Evolutionary conservation across 495 filamentous ascomycete species (phyloP).

Genomic region (Neurospora pannonica): DNA sequence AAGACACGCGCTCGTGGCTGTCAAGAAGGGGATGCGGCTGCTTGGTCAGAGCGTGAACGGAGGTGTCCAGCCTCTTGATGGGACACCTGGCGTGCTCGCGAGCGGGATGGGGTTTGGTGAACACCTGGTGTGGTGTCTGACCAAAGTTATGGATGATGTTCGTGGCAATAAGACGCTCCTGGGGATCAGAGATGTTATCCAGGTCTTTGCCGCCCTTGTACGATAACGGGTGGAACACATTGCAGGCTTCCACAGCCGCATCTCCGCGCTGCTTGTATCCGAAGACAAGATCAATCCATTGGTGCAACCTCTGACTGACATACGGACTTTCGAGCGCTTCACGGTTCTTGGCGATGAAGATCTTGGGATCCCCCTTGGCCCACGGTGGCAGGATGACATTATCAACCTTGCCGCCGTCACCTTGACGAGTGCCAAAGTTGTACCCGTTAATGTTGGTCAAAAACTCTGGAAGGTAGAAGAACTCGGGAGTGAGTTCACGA

Average conservation of each 20-base stretch:
- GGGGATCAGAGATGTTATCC: conserved; percentile 79
- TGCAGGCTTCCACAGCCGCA: conserved; percentile 80
- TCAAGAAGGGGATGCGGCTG: conserved; percentile 78
- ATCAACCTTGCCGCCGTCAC: conserved; percentile 66
- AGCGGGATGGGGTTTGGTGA: conserved; percentile 65
- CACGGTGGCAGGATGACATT: conserved; percentile 82
- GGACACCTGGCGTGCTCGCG: conserved; percentile 58
- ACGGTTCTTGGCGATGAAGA: conserved; percentile 89
- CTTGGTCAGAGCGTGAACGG: conserved; percentile 65
- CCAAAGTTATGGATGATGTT: conserved; percentile 98
- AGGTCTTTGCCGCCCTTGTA: conserved; percentile 91
- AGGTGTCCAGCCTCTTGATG: conserved; percentile 62
- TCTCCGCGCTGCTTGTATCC: conserved; percentile 93
- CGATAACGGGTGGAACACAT: conserved; percentile 91
- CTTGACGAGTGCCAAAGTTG: conserved; percentile 83
- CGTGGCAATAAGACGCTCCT: conserved; percentile 76
- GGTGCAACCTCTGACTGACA: conserved; percentile 80
- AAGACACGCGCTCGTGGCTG: conserved; percentile 68
- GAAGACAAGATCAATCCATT: conserved; percentile 96
- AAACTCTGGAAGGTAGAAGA: conserved; percentile 94
- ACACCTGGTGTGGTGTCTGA: conserved; percentile 92
- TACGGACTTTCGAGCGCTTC: conserved; percentile 92
- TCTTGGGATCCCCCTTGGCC: conserved; percentile 93
- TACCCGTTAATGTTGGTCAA: conserved; percentile 84
- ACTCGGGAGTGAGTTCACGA: conserved; percentile 87